Base-by-base conservation (phyloP, 148 eudicot species). In the Persicaria maculosa region DNA sequence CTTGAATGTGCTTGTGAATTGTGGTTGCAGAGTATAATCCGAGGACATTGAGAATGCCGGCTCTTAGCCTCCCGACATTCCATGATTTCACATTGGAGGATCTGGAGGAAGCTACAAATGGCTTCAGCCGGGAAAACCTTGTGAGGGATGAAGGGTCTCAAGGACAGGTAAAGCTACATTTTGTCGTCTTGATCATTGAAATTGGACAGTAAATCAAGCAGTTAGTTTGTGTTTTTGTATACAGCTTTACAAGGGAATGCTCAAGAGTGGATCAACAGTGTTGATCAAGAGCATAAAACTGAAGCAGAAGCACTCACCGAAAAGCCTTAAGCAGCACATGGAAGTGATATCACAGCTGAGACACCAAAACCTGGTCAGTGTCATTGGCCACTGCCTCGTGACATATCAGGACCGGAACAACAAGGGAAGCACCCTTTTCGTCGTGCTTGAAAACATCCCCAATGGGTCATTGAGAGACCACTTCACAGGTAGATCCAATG, bases 81-180 rank as follows among this genome's bases (percentile, higher is more conserved):
- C 87, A 75, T 47, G 84, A 84, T 70, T 95, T 84, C 79, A 85
- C 96, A 71, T 54, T 90, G 59, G 90, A 89, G 67, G 98, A 95
- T 50, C 81, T 95, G 72, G 92, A 95, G 84, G 97, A 90, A 44
- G 98, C 96, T 14, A 92, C 96, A 12, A 86, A 95, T 77, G 87
- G 87, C 71, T 95, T 95, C 31, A 92, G 91, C 53, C 74, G 78
- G n/a, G 68, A 84, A 73, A 88, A 88, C 80, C 77, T 92, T 77
- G 82, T 90, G 45, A 80, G 80, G 44, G 96, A 86, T 81, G 90
- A 81, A 22, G 73, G 73, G 36, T 84, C 92, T 76, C 88, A 86
- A 50, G 93, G 86, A 76, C 90, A 90, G 89, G 97, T 95, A 80
- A 59, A 22, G 19, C 19, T 25, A 31, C 19, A 4, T 47, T 19